A percentile compares a stretch with the other conserved stretches of the same genome.
Evolutionary conservation across 768 basidiomycete genomes (phyloP).

Genomic region (Hygrophoropsis aurantiaca): DNA sequence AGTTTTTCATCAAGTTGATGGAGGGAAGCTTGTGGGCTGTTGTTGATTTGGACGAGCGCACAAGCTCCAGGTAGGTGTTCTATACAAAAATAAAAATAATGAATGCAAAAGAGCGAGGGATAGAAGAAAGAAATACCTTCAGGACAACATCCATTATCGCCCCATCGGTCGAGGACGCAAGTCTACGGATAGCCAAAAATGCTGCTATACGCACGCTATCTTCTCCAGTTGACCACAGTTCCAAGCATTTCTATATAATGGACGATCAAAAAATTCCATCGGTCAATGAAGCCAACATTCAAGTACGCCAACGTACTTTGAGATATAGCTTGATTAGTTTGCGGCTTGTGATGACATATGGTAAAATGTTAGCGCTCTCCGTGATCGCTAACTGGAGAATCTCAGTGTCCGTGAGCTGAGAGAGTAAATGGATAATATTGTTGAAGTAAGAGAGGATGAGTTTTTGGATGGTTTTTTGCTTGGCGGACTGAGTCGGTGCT

Average conservation of each 20-base stretch:
- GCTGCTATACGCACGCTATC: slow-evolving; percentile 84
- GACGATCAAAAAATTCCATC: not conserved
- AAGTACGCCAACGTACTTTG: slow-evolving; percentile 51
- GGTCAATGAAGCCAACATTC: not conserved
- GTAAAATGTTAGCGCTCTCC: slow-evolving; percentile 87
- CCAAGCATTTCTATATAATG: slow-evolving; percentile 67
- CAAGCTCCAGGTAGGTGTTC: slow-evolving; percentile 87
- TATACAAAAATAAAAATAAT: slow-evolving; percentile 27
- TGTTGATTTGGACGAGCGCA: slow-evolving; percentile 85
- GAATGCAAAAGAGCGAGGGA: not conserved
- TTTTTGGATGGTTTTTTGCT: slow-evolving; percentile 84
- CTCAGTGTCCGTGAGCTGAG: slow-evolving; percentile 69
- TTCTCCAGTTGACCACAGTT: slow-evolving; percentile 78
- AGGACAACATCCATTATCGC: slow-evolving; percentile 82
- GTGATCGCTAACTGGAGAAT: slow-evolving; percentile 67
- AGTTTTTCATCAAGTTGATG: slow-evolving; percentile 97
- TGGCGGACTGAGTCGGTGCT: slow-evolving; percentile 74
- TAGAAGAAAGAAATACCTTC: slow-evolving; percentile 53
- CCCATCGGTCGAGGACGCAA: slow-evolving; percentile 77
- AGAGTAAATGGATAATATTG: slow-evolving; percentile 78
- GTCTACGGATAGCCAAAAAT: slow-evolving; percentile 79
- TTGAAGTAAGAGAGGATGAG: slow-evolving; percentile 87
- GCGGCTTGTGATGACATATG: slow-evolving; percentile 81
- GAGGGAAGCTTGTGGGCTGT: slow-evolving; percentile 83
- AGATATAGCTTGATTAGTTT: slow-evolving; percentile 86